phyloP scores from a whole-genome alignment of 1,139 yeast genomes.

The Geotrichum fermentans region DNA sequence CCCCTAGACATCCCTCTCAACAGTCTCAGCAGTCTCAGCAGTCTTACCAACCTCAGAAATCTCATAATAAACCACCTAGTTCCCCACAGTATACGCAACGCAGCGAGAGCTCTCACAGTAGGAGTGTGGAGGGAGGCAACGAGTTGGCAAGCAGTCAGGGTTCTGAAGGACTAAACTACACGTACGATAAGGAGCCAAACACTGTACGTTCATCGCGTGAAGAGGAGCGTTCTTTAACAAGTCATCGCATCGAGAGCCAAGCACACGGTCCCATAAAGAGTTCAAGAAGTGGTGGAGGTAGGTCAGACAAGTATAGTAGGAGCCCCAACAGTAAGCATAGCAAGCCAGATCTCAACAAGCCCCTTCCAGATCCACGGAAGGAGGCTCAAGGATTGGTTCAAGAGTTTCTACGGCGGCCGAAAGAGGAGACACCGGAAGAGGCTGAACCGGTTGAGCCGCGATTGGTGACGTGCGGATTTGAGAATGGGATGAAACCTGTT shows the following conservation, averaged over 20 bases:
- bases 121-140: no score
- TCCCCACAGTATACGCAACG: no score
- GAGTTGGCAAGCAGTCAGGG: no score
- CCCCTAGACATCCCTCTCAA: no score
- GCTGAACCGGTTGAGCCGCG: background rate
- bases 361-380: constrained; percentile 1
- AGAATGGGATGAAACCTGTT: constrained; percentile 16
- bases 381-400: background rate
- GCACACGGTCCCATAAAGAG: no score
- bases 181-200: background rate
- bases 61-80: no score
- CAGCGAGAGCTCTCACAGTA: no score
- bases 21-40: no score
- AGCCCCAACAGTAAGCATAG: background rate
- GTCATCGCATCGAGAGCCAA: no score
- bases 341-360: constrained; percentile 7
- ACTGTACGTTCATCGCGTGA: no score
- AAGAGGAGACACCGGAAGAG: background rate
- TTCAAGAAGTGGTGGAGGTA: background rate
- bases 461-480: constrained; percentile 26
- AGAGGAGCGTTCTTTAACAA: no score
- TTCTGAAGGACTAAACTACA: background rate
- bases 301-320: background rate
- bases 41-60: no score
- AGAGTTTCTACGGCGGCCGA: background rate